Conservation (phyloP, 2,329 filamentous ascomycete species). For the Arthroderma uncinatum region DNA sequence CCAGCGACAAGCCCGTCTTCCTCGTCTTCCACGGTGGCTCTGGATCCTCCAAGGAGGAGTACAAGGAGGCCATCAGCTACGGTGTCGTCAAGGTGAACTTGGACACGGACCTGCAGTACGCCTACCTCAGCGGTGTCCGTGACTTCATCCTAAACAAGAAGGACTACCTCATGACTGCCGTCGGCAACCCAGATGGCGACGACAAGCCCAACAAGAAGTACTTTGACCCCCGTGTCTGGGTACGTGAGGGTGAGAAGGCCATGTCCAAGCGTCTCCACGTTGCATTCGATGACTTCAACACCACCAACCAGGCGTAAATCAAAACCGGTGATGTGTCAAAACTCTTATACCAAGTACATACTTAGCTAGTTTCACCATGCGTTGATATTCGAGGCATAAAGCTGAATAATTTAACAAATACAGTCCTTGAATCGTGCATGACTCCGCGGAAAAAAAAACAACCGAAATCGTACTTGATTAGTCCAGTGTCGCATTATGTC, state of each 20-base stretch:
- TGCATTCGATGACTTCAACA: slow-evolving; percentile 87
- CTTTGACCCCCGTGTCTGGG: slow-evolving; percentile 86
- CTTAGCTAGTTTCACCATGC: background rate
- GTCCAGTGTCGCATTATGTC: no score
- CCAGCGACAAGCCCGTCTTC: slow-evolving; percentile 86
- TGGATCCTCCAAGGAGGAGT: slow-evolving; percentile 83
- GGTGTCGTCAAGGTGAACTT: slow-evolving; percentile 99
- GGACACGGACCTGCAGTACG: slow-evolving; percentile 94
- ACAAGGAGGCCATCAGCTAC: slow-evolving; percentile 73
- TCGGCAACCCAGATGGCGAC: slow-evolving; percentile 89
- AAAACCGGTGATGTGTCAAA: background rate
- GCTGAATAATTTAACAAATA: slow-evolving; percentile 29
- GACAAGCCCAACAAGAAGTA: slow-evolving; percentile 99
- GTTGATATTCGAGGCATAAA: background rate
- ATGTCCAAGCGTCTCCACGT: slow-evolving; percentile 72
- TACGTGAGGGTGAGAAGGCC: slow-evolving; percentile 86
- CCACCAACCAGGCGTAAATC: slow-evolving; percentile 61
- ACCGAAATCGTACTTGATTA: no score
- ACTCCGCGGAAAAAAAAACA: no score
- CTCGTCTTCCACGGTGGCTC: slow-evolving; percentile 99
- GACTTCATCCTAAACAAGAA: slow-evolving; percentile 93
- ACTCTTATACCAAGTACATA: slow-evolving; percentile 14
- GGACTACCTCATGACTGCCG: slow-evolving; percentile 75
- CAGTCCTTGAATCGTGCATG: no score
- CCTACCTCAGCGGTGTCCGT: slow-evolving; percentile 83